These are phyloP conservation scores for Musa beccarii DNA, from an alignment of 176 grass and related monocot species.

Conservation along the genomic window DNA sequence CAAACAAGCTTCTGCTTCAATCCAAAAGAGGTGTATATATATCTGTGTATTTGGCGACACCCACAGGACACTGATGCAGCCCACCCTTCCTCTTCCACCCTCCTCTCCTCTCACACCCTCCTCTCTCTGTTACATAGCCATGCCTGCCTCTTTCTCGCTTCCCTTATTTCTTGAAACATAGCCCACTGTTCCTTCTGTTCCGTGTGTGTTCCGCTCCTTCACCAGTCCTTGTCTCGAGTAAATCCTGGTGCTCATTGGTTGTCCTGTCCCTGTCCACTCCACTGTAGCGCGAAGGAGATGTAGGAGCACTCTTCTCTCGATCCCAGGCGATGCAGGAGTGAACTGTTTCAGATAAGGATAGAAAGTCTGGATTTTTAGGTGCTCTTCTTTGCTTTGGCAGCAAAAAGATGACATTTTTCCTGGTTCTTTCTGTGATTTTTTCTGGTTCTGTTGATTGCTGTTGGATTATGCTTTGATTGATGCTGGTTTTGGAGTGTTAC, in stretches of 20 bases:
- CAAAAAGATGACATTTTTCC: neutral
- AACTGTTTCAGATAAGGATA: neutral
- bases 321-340: neutral
- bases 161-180: too few species aligned
- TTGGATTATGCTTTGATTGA: too few species aligned
- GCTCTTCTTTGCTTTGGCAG: neutral
- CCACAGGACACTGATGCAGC: too few species aligned
- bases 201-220: neutral
- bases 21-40: neutral
- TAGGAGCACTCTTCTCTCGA: neutral
- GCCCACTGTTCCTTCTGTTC: neutral
- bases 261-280: neutral
- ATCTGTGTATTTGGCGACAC: neutral
- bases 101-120: neutral
- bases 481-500: too few species aligned
- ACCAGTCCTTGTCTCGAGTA: neutral
- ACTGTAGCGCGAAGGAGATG: neutral
- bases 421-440: neutral
- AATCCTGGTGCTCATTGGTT: neutral
- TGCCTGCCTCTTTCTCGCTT: too few species aligned
- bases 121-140: too few species aligned
- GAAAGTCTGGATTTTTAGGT: neutral
- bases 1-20: neutral
- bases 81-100: neutral
- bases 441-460: neutral